Evolutionary conservation across 192 early-diverging fungal species (phyloP).

Genomic region (Funneliformis mosseae): DNA sequence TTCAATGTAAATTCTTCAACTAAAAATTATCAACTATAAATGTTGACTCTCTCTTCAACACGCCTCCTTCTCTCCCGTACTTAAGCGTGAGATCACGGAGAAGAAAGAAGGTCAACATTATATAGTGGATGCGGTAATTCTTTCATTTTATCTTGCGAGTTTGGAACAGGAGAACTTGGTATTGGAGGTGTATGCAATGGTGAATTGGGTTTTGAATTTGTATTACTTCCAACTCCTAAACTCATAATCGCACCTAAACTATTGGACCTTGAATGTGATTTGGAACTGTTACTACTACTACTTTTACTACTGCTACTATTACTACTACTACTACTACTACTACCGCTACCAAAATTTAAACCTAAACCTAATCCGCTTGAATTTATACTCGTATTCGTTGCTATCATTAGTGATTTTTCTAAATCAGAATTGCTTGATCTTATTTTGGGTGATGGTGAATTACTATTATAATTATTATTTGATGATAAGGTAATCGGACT

Average conservation of each 20-base stretch:
- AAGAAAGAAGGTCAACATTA: background rate
- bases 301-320: background rate
- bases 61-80: too few relatives aligned
- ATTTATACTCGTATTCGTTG: background rate
- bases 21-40: too few relatives aligned
- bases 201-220: background rate
- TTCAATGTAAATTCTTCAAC: too few relatives aligned
- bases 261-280: background rate
- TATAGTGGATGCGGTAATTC: slow-evolving; percentile 21
- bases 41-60: too few relatives aligned
- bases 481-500: background rate
- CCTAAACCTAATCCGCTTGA: background rate
- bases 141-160: background rate
- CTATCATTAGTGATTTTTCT: background rate
- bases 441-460: background rate
- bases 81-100: background rate
- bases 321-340: background rate
- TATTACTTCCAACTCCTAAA: background rate
- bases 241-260: background rate
- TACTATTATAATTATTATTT: background rate
- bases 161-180: background rate
- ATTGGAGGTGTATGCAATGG: slow-evolving; percentile 2
- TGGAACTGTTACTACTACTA: background rate
- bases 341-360: background rate
- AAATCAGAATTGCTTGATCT: background rate